Evolutionary conservation across 148 eudicot species (phyloP).

Genomic region (Vaccinium corymbosum): DNA sequence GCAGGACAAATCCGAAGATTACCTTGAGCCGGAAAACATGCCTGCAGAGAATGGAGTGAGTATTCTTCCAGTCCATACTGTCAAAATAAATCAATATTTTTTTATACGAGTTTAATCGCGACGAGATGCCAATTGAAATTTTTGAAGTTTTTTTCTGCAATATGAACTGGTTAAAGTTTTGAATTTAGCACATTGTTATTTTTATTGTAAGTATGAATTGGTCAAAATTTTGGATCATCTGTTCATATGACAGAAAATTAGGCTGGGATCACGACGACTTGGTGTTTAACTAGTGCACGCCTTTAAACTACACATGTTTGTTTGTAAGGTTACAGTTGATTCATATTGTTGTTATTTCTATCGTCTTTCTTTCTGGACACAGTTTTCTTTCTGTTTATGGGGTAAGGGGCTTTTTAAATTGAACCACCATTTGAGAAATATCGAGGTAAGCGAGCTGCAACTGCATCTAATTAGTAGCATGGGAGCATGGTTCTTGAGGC

Average conservation of each 20-base stretch:
- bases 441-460: neutral
- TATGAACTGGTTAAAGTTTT: too few species aligned
- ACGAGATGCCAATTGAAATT: too few species aligned
- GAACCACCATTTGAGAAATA: neutral
- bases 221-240: neutral
- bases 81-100: neutral
- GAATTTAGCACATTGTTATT: neutral
- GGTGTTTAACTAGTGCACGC: neutral
- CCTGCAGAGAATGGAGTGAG: slow-evolving; percentile 21
- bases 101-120: neutral
- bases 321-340: neutral
- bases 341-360: neutral
- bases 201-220: neutral
- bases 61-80: neutral
- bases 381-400: neutral
- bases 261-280: neutral
- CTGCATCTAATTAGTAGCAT: neutral
- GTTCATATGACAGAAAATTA: neutral
- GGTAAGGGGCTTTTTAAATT: neutral
- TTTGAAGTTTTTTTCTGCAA: too few species aligned
- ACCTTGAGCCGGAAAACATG: slow-evolving; percentile 14
- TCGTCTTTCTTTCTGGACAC: neutral
- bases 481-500: neutral
- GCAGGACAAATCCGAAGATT: slow-evolving; percentile 21
- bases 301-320: neutral